phyloP scores from a whole-genome alignment of 164 flowering plant genomes.

The Sedum album region DNA sequence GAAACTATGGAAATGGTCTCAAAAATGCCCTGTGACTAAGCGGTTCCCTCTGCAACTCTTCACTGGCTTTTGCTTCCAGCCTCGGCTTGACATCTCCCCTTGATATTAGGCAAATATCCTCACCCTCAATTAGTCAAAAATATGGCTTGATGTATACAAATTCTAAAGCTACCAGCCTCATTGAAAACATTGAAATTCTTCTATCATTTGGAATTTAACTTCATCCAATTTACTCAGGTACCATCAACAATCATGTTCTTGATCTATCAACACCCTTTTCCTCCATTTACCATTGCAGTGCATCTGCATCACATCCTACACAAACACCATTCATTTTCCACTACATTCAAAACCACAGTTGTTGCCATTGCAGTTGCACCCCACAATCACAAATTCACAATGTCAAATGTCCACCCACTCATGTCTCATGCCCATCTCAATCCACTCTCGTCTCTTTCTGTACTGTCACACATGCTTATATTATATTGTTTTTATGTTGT shows the following conservation, averaged over 20 bases:
- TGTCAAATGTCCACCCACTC: background rate
- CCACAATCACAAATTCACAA: background rate
- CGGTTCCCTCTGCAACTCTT: conserved; percentile 89
- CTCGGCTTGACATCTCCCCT: conserved; percentile 67
- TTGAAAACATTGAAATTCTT: background rate
- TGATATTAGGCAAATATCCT: conserved; percentile 6
- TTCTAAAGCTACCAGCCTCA: background rate
- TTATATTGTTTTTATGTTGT: background rate
- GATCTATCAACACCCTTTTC: background rate
- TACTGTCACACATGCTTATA: background rate
- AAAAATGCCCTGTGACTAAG: conserved; percentile 74
- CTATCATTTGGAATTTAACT: background rate
- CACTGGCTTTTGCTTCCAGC: conserved; percentile 87
- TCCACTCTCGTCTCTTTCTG: background rate
- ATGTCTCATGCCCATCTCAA: background rate
- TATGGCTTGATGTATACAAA: background rate
- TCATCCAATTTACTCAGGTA: background rate
- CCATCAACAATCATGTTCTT: background rate
- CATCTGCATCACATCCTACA: background rate
- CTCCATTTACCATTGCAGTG: background rate
- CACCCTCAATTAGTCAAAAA: background rate
- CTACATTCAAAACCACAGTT: background rate
- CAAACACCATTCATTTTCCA: background rate
- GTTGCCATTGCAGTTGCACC: background rate
- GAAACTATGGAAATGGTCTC: conserved; percentile 87